These are phyloP conservation scores for Pichia sp. DNA, from an alignment of 1,139 yeast genomes.

Conservation along the genomic window DNA sequence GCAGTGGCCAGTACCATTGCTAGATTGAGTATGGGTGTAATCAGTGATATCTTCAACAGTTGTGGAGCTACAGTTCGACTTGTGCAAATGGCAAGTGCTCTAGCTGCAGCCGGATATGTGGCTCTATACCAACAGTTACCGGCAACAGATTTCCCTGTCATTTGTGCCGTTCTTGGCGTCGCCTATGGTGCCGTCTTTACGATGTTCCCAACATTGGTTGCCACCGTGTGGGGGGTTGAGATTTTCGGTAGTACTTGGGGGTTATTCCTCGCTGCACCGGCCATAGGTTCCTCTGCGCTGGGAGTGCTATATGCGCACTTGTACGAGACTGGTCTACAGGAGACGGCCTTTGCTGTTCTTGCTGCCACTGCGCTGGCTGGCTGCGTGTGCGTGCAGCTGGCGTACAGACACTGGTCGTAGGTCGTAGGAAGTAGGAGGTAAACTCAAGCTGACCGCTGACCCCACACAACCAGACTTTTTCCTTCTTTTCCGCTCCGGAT, in stretches of 20 bases:
- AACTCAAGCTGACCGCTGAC: too few relatives aligned
- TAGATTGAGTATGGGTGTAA: slow-evolving; percentile 59
- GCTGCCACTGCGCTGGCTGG: too few relatives aligned
- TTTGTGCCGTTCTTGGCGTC: slow-evolving; percentile 46
- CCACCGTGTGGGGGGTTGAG: slow-evolving; percentile 84
- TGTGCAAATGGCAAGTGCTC: neutral
- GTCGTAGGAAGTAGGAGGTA: too few relatives aligned
- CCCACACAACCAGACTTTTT: too few relatives aligned
- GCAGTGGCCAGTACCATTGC: slow-evolving; percentile 54
- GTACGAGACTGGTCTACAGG: neutral
- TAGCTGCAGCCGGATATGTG: too few relatives aligned
- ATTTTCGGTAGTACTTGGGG: slow-evolving; percentile 95
- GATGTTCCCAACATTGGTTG: slow-evolving; percentile 72
- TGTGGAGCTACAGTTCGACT: slow-evolving; percentile 26
- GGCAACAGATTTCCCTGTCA: too few relatives aligned
- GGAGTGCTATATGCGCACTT: slow-evolving; percentile 63
- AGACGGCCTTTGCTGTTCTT: neutral
- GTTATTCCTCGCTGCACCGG: slow-evolving; percentile 83
- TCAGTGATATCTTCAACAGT: slow-evolving; percentile 62
- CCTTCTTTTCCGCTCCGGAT: too few relatives aligned
- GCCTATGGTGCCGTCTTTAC: slow-evolving; percentile 85
- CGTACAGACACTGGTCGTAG: too few relatives aligned
- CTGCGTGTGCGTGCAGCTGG: too few relatives aligned
- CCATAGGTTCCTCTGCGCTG: slow-evolving; percentile 67
- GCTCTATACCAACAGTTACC: too few relatives aligned